Base-by-base conservation (phyloP, 2,329 filamentous ascomycete species). In the Chaetomiaceae sp. region DNA sequence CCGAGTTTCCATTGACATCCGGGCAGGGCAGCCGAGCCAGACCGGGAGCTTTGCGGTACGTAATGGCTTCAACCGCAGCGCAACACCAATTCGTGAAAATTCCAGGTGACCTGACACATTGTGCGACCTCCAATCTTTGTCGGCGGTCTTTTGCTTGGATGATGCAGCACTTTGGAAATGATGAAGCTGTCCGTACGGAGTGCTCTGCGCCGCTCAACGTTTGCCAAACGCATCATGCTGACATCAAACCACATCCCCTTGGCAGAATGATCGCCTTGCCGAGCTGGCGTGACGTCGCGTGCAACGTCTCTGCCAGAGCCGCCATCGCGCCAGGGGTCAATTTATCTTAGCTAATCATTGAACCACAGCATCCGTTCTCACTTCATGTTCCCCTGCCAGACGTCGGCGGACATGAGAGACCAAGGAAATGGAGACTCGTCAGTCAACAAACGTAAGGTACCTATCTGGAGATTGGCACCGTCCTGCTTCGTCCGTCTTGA, bases 1-100 rank as follows among this genome's bases (percentile, higher is more conserved):
- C 55, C 61, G 58, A 63, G 46, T 61, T 64, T 61, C 51, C 56
- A 60, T 63, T n/a, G 61, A 63, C 63, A 65, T 51, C n/a, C n/a
- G n/a, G 52, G 39, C 56, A 60, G 40, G 44, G 51, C 44, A 43
- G 31, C 44, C 50, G 40, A 38, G 53, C 47, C 55, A 57, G 42
- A 40, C 23, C 46, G 22, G 31, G 36, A 27, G 27, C 33, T 50
- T 47, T 25, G 11, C 31, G 46, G 43, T 54, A 59, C 59, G 59
- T 62, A 61, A 62, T 61, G 53, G 58, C 50, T 60, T 60, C 23
- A 12, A 47, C 42, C 34, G 49, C 51, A n/a, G n/a, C 47, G 12
- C 25, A 22, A 14, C 47, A 23, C 19, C 37, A 9, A 29, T 9
- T 31, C 27, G 14, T 3, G 27, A 31, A 31, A 46, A 37, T 38